phyloP scores from a whole-genome alignment of 2,329 filamentous ascomycete species.

The Fusarium nelsonii region DNA sequence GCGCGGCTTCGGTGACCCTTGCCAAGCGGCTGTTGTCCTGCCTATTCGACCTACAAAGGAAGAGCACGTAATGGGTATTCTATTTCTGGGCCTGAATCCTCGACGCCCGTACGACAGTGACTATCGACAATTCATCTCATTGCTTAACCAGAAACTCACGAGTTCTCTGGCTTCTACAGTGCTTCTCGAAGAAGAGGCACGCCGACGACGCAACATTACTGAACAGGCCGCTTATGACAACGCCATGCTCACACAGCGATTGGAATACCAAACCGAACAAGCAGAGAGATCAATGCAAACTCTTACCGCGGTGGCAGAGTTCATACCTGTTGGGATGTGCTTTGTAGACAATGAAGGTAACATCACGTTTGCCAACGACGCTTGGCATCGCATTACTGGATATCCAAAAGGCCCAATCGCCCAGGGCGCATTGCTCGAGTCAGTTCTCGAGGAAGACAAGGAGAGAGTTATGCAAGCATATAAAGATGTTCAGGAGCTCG shows the following conservation, averaged over 20 bases:
- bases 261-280: conserved; percentile 67
- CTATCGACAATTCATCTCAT: conserved; percentile 74
- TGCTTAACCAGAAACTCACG: conserved; percentile 68
- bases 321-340: conserved; percentile 80
- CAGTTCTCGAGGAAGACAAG: conserved; percentile 62
- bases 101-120: conserved; percentile 79
- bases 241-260: conserved; percentile 73
- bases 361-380: conserved; percentile 78
- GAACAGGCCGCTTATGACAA: conserved; percentile 76
- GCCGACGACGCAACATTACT: conserved; percentile 60
- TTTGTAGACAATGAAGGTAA: conserved; percentile 74
- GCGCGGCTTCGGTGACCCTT: conserved; percentile 74
- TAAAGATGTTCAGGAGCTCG: conserved; percentile 54
- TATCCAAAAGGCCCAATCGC: conserved; percentile 53
- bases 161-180: conserved; percentile 78
- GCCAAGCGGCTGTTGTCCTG: conserved; percentile 74
- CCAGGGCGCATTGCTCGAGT: conserved; percentile 57
- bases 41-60: conserved; percentile 76
- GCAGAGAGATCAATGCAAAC: conserved; percentile 69
- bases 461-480: conserved; percentile 57
- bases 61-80: conserved; percentile 74
- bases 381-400: conserved; percentile 68
- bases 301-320: conserved; percentile 78
- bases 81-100: conserved; percentile 78
- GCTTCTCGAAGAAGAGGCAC: conserved; percentile 77